Conservation (phyloP, 2,329 filamentous ascomycete genomes). For the Fusarium sp. region DNA sequence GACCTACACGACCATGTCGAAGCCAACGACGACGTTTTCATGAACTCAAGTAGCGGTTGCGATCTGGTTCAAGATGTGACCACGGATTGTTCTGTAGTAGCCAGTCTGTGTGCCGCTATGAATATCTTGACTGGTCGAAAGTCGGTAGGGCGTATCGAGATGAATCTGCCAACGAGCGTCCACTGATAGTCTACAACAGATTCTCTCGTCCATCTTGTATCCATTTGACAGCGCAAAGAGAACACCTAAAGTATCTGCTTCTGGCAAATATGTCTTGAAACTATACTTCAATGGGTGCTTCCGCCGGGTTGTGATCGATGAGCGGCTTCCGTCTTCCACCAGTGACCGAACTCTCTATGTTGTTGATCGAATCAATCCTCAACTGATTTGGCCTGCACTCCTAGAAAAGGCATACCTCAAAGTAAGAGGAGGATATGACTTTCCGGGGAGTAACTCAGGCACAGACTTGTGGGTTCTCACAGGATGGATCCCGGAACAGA, state of each 20-base stretch:
- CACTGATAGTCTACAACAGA: conserved; percentile 52
- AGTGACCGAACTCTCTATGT: conserved; percentile 84
- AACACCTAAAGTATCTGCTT: conserved; percentile 72
- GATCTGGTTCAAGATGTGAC: conserved; percentile 96
- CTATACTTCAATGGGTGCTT: conserved; percentile 96
- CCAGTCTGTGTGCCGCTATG: conserved; percentile 86
- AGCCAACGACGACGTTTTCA: conserved; percentile 55
- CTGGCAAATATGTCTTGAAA: conserved; percentile 90
- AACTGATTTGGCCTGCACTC: conserved; percentile 89
- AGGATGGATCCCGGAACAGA: conserved; percentile 96
- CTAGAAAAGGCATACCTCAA: conserved; percentile 98
- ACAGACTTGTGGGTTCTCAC: conserved; percentile 93
- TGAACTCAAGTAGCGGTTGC: conserved; percentile 66
- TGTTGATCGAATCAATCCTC: conserved; percentile 82
- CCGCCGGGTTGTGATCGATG: conserved; percentile 87
- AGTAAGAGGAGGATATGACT: conserved; percentile 94
- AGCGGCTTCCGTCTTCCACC: conserved; percentile 81
- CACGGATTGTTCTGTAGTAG: conserved; percentile 96
- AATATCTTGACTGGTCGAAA: conserved; percentile 74
- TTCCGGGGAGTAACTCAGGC: conserved; percentile 95
- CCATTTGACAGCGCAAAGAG: conserved; percentile 72
- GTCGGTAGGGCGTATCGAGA: conserved; percentile 61
- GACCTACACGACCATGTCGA: conserved; percentile 59
- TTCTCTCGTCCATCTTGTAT: conserved; percentile 77
- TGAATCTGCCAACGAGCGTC: background rate